Evolutionary conservation across 2,329 filamentous ascomycete species (phyloP).

Genomic region (Paradendryphiella salina): DNA sequence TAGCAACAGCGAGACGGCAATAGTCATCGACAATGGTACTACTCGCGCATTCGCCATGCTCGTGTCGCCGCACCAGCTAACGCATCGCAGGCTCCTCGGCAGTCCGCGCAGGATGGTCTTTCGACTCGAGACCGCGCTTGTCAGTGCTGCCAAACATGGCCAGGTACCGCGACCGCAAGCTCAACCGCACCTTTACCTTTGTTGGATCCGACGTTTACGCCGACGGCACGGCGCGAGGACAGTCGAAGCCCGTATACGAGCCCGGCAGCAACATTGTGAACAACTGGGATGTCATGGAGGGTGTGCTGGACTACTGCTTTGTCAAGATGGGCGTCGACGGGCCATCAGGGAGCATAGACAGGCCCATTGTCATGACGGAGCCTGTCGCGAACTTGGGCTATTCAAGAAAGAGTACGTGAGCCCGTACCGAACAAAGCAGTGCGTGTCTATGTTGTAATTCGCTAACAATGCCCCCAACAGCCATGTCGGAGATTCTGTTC

Average conservation of each 20-base stretch:
- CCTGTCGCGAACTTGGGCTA: constrained; percentile 90
- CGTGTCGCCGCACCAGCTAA: constrained; percentile 18
- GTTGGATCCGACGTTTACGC: constrained; percentile 91
- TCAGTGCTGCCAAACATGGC: constrained; percentile 87
- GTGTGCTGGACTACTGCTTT: constrained; percentile 90
- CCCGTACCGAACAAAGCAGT: not conserved
- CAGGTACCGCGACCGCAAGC: constrained; percentile 91
- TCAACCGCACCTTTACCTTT: constrained; percentile 89
- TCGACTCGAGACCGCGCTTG: constrained; percentile 79
- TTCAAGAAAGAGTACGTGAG: constrained; percentile 74
- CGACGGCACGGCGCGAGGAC: constrained; percentile 88
- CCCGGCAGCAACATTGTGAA: constrained; percentile 86
- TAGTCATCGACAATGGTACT: constrained; percentile 96
- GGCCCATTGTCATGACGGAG: constrained; percentile 94
- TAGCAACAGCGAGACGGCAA: constrained; percentile 68
- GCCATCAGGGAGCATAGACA: constrained; percentile 71
- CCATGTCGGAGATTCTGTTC: constrained; percentile 96
- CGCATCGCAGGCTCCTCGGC: constrained; percentile 71
- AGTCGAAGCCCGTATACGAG: constrained; percentile 90
- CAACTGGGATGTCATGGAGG: constrained; percentile 98
- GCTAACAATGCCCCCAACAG: constrained; percentile 53
- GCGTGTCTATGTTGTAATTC: not conserved
- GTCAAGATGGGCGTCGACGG: constrained; percentile 88
- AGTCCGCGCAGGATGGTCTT: constrained; percentile 94
- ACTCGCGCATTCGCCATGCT: not conserved